A percentile compares a stretch with the other conserved stretches of the same genome.
phyloP scores from a whole-genome alignment of 208 protist genomes.

The Trypanosomatidae sp. region DNA sequence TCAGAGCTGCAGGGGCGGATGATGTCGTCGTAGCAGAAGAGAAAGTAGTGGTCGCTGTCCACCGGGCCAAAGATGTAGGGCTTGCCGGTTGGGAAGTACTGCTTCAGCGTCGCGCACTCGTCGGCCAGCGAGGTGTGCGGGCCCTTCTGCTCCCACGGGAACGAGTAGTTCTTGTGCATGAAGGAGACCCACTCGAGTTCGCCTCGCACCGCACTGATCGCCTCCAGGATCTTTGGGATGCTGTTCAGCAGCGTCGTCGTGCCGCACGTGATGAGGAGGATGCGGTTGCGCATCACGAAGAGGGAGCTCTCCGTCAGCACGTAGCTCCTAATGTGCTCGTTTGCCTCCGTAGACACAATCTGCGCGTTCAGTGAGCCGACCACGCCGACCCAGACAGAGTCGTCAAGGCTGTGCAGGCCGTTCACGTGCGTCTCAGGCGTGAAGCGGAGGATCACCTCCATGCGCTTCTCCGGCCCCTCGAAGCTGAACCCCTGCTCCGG shows the following conservation, averaged over 20 bases:
- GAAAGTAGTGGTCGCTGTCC: constrained; percentile 92
- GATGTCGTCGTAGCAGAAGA: constrained; percentile 91
- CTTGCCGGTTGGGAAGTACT: constrained; percentile 76
- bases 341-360: constrained; percentile 82
- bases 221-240: constrained; percentile 79
- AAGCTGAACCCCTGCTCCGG: constrained; percentile 84
- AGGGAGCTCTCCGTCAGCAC: constrained; percentile 93
- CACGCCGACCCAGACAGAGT: constrained; percentile 68
- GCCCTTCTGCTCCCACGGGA: constrained; percentile 89
- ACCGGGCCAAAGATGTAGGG: constrained; percentile 92
- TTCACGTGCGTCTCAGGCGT: constrained; percentile 65
- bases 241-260: constrained; percentile 93
- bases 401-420: constrained; percentile 66
- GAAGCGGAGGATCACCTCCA: constrained; percentile 85
- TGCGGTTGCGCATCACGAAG: constrained; percentile 92
- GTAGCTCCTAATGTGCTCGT: constrained; percentile 90
- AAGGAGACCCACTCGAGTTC: constrained; percentile 91
- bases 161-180: constrained; percentile 94
- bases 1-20: constrained; percentile 60
- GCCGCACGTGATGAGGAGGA: constrained; percentile 95
- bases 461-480: constrained; percentile 92
- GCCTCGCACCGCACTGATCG: constrained; percentile 69
- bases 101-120: constrained; percentile 80
- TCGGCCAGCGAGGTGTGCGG: constrained; percentile 83
- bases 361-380: constrained; percentile 80